Evolutionary conservation across 2,329 filamentous ascomycete genomes (phyloP).

Genomic region (Elsinoe australis): DNA sequence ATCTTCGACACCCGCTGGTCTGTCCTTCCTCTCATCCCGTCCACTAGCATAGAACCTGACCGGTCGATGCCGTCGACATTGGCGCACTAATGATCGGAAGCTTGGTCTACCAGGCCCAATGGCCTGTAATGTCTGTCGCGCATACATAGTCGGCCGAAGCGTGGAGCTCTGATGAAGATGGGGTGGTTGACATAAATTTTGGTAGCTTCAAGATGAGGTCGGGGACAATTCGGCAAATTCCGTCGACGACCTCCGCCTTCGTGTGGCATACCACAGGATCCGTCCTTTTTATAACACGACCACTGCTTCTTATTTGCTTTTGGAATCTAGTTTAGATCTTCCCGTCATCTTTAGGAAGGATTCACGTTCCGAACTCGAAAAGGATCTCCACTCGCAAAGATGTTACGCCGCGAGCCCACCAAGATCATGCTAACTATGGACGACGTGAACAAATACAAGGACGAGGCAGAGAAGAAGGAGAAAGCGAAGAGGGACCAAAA

Average conservation of each 20-base stretch:
- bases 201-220: not conserved
- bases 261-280: no score
- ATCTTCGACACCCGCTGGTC: not conserved
- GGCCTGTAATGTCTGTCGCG: conserved; percentile 14
- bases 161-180: not conserved
- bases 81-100: not conserved
- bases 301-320: no score
- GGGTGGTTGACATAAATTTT: not conserved
- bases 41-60: conserved; percentile 7
- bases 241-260: conserved; percentile 5
- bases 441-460: conserved; percentile 30
- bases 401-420: conserved; percentile 32
- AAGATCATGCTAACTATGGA: conserved; percentile 31
- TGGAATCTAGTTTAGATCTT: no score
- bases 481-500: conserved; percentile 26
- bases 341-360: no score
- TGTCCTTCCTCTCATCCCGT: not conserved
- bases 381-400: no score
- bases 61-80: conserved; percentile 9
- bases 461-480: conserved; percentile 28
- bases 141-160: conserved; percentile 7
- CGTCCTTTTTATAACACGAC: no score
- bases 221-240: not conserved
- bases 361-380: no score
- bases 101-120: conserved; percentile 13